Base-by-base conservation (phyloP, 345 rosid genomes). In the Pugionium dolabratum region DNA sequence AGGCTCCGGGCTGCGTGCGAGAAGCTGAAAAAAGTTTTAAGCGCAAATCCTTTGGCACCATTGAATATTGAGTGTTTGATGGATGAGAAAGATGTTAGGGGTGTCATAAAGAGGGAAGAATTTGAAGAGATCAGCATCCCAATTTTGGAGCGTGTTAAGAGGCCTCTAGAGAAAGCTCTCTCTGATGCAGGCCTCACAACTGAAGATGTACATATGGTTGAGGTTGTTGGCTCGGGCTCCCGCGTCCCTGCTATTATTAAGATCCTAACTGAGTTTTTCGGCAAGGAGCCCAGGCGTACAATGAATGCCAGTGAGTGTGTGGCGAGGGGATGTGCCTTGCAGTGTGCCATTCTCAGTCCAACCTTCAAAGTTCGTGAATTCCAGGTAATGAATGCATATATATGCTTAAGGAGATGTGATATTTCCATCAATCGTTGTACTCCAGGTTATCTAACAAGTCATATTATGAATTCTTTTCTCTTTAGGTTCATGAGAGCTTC, bases 301-400 rank as follows among this genome's bases (percentile, higher is more conserved):
- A 88, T 94, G 99, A 94, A 94, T 79, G 96, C 99, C 3, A 94
- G 96, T 68, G 99, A 94, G 80, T 91, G 97, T 76, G 97, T 94
- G 50, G 84, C 97, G 0, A 85, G 88, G 58, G 99, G 97, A 2
- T 81, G 84, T 61, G 97, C 99, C 60, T 75, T 94, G 69, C 80
- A 94, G 66, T 94, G 99, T 81, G 99, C 99, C 6, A 91, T 94
- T 59, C 95, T 94, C 61, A 94, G 99, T 57, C 99, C 99, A 25
- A 91, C 96, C 2, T 94, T 94, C 46, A 91, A 91, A 86, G 99
- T 94, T 62, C 81, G 95, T 7, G 99, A 94, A 35, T 94, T 91
- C 72, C 95, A 94, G 99, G 99, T 94, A 59, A 70, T 42, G 47
- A 5, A 5, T 18, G 54, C 46, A 41, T 35, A 39, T 42, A 9